phyloP scores from a whole-genome alignment of 768 basidiomycete genomes.

The Hebeloma cylindrosporum region DNA sequence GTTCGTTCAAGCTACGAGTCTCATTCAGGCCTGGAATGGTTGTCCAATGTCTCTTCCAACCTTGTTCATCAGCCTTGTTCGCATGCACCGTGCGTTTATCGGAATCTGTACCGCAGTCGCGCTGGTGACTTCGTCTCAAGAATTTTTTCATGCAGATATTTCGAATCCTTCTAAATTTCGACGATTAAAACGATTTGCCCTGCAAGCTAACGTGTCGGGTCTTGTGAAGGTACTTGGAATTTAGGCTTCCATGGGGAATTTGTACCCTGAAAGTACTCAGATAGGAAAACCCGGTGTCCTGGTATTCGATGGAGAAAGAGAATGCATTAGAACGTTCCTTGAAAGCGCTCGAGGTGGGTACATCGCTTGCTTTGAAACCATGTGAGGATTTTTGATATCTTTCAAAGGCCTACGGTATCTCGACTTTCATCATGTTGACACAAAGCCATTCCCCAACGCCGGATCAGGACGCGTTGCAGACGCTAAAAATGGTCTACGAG shows the following conservation, averaged over 20 bases:
- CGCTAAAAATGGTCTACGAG: slow-evolving; percentile 33
- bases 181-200: slow-evolving; percentile 38
- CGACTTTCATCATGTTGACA: slow-evolving; percentile 44
- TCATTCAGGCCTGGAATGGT: too few species aligned
- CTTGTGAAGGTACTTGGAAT: slow-evolving; percentile 35
- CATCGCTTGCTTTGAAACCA: background rate
- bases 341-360: slow-evolving; percentile 36
- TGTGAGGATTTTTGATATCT: background rate
- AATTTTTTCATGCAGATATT: slow-evolving; percentile 29
- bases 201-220: slow-evolving; percentile 37
- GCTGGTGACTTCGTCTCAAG: background rate
- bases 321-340: slow-evolving; percentile 36
- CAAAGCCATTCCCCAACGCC: slow-evolving; percentile 24
- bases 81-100: slow-evolving; percentile 46
- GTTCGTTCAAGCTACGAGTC: too few species aligned
- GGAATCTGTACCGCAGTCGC: background rate
- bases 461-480: slow-evolving; percentile 22
- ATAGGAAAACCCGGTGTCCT: slow-evolving; percentile 44
- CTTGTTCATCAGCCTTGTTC: slow-evolving; percentile 36
- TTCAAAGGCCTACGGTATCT: slow-evolving; percentile 39
- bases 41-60: too few species aligned
- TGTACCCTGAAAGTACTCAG: too few species aligned
- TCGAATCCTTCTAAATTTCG: slow-evolving; percentile 42
- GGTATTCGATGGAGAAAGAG: slow-evolving; percentile 39
- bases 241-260: background rate